Evolutionary conservation across 2,329 filamentous ascomycete genomes (phyloP).

Genomic region (Cordyceps cicadae): DNA sequence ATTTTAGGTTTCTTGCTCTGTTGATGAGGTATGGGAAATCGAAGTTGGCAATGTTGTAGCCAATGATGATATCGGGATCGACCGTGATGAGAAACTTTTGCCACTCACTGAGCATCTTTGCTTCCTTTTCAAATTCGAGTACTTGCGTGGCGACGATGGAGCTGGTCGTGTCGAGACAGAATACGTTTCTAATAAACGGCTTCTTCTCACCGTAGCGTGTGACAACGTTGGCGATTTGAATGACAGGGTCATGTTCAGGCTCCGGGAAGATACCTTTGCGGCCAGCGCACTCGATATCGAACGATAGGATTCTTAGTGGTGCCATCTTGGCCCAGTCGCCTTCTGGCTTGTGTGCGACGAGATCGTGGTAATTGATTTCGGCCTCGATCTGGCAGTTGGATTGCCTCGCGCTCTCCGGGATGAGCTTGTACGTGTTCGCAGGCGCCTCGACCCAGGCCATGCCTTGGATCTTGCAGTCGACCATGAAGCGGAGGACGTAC

Average conservation of each 20-base stretch:
- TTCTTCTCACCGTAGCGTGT: conserved; percentile 92
- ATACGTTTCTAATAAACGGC: conserved; percentile 92
- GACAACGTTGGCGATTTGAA: conserved; percentile 95
- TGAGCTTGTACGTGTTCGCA: conserved; percentile 61
- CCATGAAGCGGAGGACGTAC: conserved; percentile 95
- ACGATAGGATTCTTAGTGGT: conserved; percentile 82
- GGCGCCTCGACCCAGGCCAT: conserved; percentile 97
- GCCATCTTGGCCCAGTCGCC: conserved; percentile 99
- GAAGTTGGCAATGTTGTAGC: conserved; percentile 98
- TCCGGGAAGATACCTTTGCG: conserved; percentile 97
- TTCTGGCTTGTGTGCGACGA: conserved; percentile 79
- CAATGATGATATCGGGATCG: conserved; percentile 95
- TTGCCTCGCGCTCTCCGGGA: conserved; percentile 59
- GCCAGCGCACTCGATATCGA: conserved; percentile 97
- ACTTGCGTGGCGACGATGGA: conserved; percentile 93
- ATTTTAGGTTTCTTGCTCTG: conserved; percentile 76
- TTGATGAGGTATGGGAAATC: conserved; percentile 95
- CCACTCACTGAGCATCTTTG: conserved; percentile 89
- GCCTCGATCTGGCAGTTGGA: conserved; percentile 98
- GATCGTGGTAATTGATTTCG: conserved; percentile 68
- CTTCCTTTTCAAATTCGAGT: conserved; percentile 71
- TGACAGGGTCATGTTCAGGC: conserved; percentile 83
- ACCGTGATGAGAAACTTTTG: conserved; percentile 80
- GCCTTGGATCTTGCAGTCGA: conserved; percentile 84
- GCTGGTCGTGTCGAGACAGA: conserved; percentile 87